A percentile compares a stretch with the other conserved stretches of the same genome.
Conservation (phyloP, 345 rosid genomes). For the Arabidopsis thaliana region DNA sequence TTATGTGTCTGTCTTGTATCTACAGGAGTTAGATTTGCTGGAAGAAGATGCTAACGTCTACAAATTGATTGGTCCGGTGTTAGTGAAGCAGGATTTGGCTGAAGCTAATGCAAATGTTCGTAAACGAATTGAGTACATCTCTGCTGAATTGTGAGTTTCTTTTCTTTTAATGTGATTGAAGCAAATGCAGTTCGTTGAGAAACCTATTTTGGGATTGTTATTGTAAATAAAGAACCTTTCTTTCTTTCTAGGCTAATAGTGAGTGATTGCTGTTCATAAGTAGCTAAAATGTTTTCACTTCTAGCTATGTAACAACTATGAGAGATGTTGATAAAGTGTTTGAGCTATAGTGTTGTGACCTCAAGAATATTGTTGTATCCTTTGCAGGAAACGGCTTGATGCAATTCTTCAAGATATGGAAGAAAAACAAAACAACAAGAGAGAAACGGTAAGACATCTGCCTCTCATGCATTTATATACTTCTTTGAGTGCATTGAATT, state of each 20-base stretch:
- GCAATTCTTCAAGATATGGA: conserved; percentile 86
- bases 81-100: conserved; percentile 95
- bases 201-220: too few relatives aligned
- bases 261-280: not conserved
- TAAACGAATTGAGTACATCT: conserved; percentile 90
- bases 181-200: conserved; percentile 4
- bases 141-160: conserved; percentile 79
- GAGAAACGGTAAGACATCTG: conserved; percentile 66
- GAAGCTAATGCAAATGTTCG: conserved; percentile 97
- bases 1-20: conserved; percentile 12
- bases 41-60: conserved; percentile 89
- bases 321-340: conserved; percentile 17
- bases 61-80: conserved; percentile 95
- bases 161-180: not conserved
- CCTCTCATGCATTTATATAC: conserved; percentile 15
- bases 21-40: conserved; percentile 84
- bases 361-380: conserved; percentile 19
- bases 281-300: conserved; percentile 14
- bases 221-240: not conserved
- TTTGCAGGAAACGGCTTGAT: conserved; percentile 87
- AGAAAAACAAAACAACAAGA: conserved; percentile 90
- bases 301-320: not conserved
- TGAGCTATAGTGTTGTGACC: conserved; percentile 9
- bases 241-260: not conserved
- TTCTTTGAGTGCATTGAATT: conserved; percentile 6